Conservation (phyloP, 345 rosid genomes). For the Eucalyptus curtisii region DNA sequence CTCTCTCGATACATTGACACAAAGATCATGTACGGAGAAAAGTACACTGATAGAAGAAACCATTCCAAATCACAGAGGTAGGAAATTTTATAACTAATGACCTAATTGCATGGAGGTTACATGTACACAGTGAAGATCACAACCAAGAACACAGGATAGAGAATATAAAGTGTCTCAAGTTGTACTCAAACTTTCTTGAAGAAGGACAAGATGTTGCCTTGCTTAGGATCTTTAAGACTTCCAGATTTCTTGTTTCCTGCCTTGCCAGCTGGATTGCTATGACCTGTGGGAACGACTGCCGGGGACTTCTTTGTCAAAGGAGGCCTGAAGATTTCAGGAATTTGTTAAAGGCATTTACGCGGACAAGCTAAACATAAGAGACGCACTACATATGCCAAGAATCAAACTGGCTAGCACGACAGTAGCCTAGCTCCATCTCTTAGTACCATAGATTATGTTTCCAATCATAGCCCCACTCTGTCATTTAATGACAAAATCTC, state of each 20-base stretch:
- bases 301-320: slow-evolving; percentile 46
- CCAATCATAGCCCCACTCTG: background rate
- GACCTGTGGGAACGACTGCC: slow-evolving; percentile 25
- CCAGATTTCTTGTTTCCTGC: slow-evolving; percentile 54
- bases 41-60: background rate
- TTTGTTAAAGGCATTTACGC: background rate
- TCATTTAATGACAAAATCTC: background rate
- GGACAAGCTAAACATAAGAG: background rate
- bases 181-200: slow-evolving; percentile 27
- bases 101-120: background rate
- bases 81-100: background rate
- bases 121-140: background rate
- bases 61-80: background rate
- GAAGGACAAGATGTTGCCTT: slow-evolving; percentile 82
- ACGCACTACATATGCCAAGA: background rate
- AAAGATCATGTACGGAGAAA: background rate
- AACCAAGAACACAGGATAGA: background rate
- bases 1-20: background rate
- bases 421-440: background rate
- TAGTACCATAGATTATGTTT: background rate
- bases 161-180: background rate
- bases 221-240: slow-evolving; percentile 65
- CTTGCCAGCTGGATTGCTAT: slow-evolving; percentile 35
- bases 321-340: slow-evolving; percentile 19
- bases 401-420: background rate